These are phyloP conservation scores for Sanghuangporus baumii DNA, from an alignment of 1,284 basidiomycete genomes.

Conservation along the genomic window DNA sequence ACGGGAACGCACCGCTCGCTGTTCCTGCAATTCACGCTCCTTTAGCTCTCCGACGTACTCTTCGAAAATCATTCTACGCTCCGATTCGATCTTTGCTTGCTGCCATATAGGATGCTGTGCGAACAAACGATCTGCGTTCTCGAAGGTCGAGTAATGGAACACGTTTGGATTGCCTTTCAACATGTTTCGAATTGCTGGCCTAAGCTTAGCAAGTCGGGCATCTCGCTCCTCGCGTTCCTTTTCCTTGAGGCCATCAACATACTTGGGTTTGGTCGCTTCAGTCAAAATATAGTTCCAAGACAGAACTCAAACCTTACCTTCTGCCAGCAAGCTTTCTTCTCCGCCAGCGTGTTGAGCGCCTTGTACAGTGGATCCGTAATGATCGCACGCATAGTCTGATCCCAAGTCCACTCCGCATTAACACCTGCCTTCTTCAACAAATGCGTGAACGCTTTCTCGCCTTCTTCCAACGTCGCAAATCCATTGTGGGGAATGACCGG, in stretches of 20 bases:
- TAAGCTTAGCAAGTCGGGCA: slow-evolving; percentile 72
- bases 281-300: not conserved
- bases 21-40: slow-evolving; percentile 82
- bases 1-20: slow-evolving; percentile 63
- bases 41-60: slow-evolving; percentile 84
- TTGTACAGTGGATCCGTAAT: slow-evolving; percentile 98
- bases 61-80: slow-evolving; percentile 81
- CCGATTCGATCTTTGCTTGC: slow-evolving; percentile 75
- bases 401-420: slow-evolving; percentile 94
- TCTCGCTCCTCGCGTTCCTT: slow-evolving; percentile 79
- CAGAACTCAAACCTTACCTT: slow-evolving; percentile 49
- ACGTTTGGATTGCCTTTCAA: slow-evolving; percentile 80
- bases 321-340: slow-evolving; percentile 92
- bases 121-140: slow-evolving; percentile 80
- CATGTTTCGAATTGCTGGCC: slow-evolving; percentile 80
- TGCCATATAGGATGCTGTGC: slow-evolving; percentile 84
- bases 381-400: slow-evolving; percentile 94
- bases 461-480: slow-evolving; percentile 81
- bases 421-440: slow-evolving; percentile 85
- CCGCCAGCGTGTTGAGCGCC: slow-evolving; percentile 86
- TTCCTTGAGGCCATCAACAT: slow-evolving; percentile 55
- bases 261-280: slow-evolving; percentile 39
- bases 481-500: slow-evolving; percentile 84
- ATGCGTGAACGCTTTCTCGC: slow-evolving; percentile 90
- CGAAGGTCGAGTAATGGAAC: slow-evolving; percentile 84